Evolutionary conservation across 2,329 filamentous ascomycete genomes (phyloP), one percentile per base, ranked within the genome.

Genomic region (Cytospora schulzeri): DNA sequence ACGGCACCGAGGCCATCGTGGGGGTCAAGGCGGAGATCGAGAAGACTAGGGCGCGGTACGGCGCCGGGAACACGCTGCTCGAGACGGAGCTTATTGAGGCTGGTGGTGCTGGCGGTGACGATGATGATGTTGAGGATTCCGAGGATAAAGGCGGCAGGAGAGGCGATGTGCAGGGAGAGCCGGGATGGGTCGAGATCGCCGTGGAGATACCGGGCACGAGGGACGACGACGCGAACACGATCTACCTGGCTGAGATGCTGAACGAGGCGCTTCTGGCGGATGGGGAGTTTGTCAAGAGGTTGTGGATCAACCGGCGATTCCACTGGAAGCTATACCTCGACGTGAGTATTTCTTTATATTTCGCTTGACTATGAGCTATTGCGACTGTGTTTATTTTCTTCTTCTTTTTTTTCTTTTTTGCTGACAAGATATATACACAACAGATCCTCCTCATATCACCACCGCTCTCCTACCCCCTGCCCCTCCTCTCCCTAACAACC

Each of bases 311-410:
- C 79, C 80, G 83, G 65, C 85, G 93, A 53, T 99, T 94, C 82
- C 94, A 98, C 81, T 99, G 95, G 95, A 92, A 93, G 78, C 77
- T 99, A 64, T 98, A 94, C 78, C 85, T 99, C 68, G 95, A 99
- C 78, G 93, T 97, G 76, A 73, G 91, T 83, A 50, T 64, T 22
- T 45, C 61, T 41, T 56, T 54, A 5, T 4, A 31, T 31, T 31
- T 31, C 4, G 38, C 29, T 66, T 48, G 24, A 35, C 51, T 41
- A 59, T 11, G 29, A 24, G n/a, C 19, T n/a, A 35, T 33, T n/a
- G 45, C 45, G n/a, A 24, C n/a, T 48, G 33, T 35, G 33, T 15
- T 4, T 15, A 12, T 41, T n/a, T 19, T 1, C 9, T 17, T 7
- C 2, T 45, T 19, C 17, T 6, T n/a, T 5, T n/a, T 60, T 6